Evolutionary conservation across 345 rosid species (phyloP).

Genomic region (Lepidium didymum): DNA sequence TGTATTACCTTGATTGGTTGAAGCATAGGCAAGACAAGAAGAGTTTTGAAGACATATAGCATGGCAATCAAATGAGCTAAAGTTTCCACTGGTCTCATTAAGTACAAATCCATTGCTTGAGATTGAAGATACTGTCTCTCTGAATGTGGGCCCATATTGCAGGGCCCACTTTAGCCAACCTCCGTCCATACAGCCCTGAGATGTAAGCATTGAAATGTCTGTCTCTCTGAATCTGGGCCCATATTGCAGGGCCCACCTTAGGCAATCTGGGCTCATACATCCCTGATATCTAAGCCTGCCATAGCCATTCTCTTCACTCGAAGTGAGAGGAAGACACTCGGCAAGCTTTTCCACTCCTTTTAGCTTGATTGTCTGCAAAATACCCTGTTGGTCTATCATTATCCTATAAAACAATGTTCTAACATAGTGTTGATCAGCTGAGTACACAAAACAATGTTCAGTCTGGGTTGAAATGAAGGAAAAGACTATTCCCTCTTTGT

Average conservation of each 20-base stretch:
- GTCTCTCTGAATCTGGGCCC: no score
- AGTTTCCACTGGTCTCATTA: slow-evolving; percentile 12
- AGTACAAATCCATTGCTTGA: slow-evolving; percentile 11
- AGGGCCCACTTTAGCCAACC: no score
- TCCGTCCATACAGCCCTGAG: no score
- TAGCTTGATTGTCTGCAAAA: background rate
- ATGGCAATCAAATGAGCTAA: slow-evolving; percentile 21
- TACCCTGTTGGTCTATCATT: background rate
- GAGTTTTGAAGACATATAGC: slow-evolving; percentile 26
- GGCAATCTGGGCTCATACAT: background rate
- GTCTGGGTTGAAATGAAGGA: slow-evolving; percentile 21
- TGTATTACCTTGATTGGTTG: slow-evolving; percentile 22
- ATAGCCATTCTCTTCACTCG: background rate
- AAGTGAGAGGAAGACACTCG: background rate
- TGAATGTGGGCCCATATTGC: no score
- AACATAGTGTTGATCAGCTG: background rate
- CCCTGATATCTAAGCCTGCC: background rate
- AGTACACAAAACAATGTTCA: slow-evolving; percentile 24
- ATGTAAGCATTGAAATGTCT: no score
- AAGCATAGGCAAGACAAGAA: slow-evolving; percentile 41
- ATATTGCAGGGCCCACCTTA: no score
- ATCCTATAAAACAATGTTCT: background rate
- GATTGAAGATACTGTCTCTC: background rate
- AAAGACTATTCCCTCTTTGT: background rate
- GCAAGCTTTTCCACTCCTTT: background rate